Conservation (phyloP, 2,329 filamentous ascomycete species). For the Aurifilum marmelostoma region DNA sequence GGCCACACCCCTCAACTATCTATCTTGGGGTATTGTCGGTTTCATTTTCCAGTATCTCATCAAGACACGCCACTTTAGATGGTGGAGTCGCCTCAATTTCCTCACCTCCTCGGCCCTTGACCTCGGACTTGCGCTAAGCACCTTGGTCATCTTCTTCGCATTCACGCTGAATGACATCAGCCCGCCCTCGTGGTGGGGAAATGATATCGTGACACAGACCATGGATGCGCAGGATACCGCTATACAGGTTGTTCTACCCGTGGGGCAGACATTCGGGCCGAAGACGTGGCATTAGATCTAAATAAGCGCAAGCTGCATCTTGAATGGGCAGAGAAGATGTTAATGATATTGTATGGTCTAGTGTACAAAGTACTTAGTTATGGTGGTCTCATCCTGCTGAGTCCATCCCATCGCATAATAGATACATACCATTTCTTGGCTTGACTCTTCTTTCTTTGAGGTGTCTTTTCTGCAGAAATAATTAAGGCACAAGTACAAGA, state of each 20-base stretch:
- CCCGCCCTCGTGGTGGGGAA: slow-evolving; percentile 73
- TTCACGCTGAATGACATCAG: slow-evolving; percentile 66
- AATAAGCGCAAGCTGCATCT: too few relatives aligned
- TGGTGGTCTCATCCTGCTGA: too few relatives aligned
- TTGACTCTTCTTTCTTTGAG: too few relatives aligned
- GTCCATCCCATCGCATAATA: too few relatives aligned
- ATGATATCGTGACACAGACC: slow-evolving; percentile 59
- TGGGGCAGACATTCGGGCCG: slow-evolving; percentile 66
- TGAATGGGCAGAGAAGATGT: too few relatives aligned
- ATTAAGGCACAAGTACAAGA: too few relatives aligned
- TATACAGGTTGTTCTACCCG: slow-evolving; percentile 54
- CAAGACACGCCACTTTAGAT: slow-evolving; percentile 64
- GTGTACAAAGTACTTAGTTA: too few relatives aligned
- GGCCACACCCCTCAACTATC: slow-evolving; percentile 74
- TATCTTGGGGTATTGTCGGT: slow-evolving; percentile 73
- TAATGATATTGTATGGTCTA: not conserved
- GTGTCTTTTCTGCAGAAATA: too few relatives aligned
- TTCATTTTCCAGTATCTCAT: slow-evolving; percentile 72
- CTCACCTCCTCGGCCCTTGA: slow-evolving; percentile 72
- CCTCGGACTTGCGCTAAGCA: slow-evolving; percentile 67
- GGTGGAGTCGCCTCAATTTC: slow-evolving; percentile 78
- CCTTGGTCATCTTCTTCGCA: slow-evolving; percentile 71
- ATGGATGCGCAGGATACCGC: slow-evolving; percentile 65
- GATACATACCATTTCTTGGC: too few relatives aligned
- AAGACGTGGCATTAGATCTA: slow-evolving; percentile 45